Percentiles rank a stretch among this genome's conserved stretches.
These are phyloP conservation scores for Clavispora vitiphila DNA, from an alignment of 805 yeast genomes.

Conservation along the genomic window DNA sequence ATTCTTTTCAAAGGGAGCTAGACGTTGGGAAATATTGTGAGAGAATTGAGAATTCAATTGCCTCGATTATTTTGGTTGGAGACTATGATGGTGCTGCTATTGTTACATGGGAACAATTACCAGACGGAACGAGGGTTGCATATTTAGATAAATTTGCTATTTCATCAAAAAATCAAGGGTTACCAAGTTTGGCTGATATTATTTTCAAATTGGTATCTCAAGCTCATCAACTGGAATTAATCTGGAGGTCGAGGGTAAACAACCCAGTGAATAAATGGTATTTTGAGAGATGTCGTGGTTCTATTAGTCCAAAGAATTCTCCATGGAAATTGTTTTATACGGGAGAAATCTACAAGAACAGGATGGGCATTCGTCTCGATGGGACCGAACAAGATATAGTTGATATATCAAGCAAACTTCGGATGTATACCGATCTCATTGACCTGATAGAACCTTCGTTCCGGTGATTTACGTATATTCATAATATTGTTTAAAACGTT, in stretches of 20 bases:
- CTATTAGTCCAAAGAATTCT: conserved; percentile 34
- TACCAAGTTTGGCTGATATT: conserved; percentile 90
- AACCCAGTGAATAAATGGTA: conserved; percentile 98
- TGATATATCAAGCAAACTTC: conserved; percentile 12
- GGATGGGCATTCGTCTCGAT: conserved; percentile 20
- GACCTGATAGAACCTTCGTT: conserved; percentile 11
- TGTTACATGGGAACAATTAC: conserved; percentile 66
- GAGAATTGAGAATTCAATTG: conserved; percentile 61
- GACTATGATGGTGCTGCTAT: conserved; percentile 96
- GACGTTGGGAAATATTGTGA: conserved; percentile 60
- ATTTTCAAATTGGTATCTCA: conserved; percentile 76
- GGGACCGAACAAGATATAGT: conserved; percentile 9
- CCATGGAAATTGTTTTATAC: conserved; percentile 40
- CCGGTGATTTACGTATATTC: not conserved
- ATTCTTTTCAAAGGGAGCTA: conserved; percentile 70
- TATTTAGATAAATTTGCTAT: conserved; percentile 95
- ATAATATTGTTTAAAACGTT: too few relatives aligned
- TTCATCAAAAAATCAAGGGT: conserved; percentile 75
- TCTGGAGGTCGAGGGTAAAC: conserved; percentile 84
- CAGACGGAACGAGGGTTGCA: conserved; percentile 43
- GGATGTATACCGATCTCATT: conserved; percentile 9
- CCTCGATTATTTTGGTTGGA: conserved; percentile 81
- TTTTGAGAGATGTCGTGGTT: conserved; percentile 83
- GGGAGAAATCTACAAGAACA: conserved; percentile 35
- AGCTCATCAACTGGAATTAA: conserved; percentile 62